Percentiles rank a stretch among this genome's conserved stretches.
phyloP scores from a whole-genome alignment of 2,329 filamentous ascomycete species.

The Plenodomus lindquistii region DNA sequence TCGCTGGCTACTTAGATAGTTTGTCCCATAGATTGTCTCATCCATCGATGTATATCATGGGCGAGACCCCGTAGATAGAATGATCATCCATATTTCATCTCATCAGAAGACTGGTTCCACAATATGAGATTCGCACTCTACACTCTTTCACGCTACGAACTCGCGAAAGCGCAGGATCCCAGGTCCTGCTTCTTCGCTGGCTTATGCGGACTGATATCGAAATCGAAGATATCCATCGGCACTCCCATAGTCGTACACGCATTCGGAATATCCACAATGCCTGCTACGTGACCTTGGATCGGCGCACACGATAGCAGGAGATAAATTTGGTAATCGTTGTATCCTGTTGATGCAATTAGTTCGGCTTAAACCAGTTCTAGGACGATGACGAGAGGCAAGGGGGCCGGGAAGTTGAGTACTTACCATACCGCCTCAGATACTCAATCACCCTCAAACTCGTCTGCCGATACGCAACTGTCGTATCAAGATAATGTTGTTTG shows the following conservation, averaged over 20 bases:
- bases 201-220: constrained; percentile 76
- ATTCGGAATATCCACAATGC: constrained; percentile 87
- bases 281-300: constrained; percentile 84
- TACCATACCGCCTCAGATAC: constrained; percentile 74
- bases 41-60: no score
- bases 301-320: constrained; percentile 83
- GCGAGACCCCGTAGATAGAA: no score
- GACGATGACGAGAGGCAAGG: background rate
- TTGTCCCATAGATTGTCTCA: no score
- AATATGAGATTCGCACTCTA: no score
- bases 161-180: constrained; percentile 70
- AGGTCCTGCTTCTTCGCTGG: constrained; percentile 67
- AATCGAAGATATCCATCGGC: constrained; percentile 93
- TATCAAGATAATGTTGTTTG: constrained; percentile 87
- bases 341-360: constrained; percentile 42
- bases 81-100: no score
- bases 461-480: constrained; percentile 84
- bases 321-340: constrained; percentile 78
- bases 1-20: no score
- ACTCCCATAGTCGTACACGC: constrained; percentile 86
- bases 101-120: background rate
- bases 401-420: constrained; percentile 13
- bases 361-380: background rate
- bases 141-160: constrained; percentile 21
- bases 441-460: constrained; percentile 77